phyloP scores from a whole-genome alignment of 257 asterid species.

The Mitragyna speciosa region DNA sequence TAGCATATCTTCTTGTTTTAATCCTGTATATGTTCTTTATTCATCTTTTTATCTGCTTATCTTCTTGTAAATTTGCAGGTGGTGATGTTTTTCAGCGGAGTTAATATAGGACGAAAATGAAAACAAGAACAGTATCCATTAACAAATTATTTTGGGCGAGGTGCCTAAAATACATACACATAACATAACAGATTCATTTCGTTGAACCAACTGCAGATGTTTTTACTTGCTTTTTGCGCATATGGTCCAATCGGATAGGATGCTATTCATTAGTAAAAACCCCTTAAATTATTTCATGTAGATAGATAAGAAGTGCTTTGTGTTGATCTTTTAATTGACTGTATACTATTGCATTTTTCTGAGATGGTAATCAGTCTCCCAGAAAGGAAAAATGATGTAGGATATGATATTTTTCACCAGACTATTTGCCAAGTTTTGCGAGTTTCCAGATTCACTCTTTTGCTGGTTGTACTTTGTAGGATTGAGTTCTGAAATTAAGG shows the following conservation, averaged over 20 bases:
- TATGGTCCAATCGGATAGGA: background rate
- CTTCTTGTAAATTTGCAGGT: slow-evolving; percentile 11
- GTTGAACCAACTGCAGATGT: background rate
- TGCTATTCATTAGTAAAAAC: slow-evolving; percentile 7
- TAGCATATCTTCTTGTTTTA: background rate
- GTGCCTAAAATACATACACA: background rate
- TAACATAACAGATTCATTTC: background rate
- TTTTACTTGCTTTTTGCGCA: background rate
- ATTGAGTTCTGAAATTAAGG: background rate
- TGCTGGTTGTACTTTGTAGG: background rate
- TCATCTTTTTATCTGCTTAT: background rate
- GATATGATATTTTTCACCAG: background rate
- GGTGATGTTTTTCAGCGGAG: background rate
- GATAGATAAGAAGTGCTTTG: background rate
- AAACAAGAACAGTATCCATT: background rate
- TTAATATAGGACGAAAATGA: background rate
- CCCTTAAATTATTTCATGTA: background rate
- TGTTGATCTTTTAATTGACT: background rate
- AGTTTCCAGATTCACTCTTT: background rate
- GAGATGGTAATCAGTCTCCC: background rate
- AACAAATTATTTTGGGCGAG: background rate
- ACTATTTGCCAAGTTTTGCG: background rate
- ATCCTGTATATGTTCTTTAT: background rate
- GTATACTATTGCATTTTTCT: background rate
- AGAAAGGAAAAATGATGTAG: background rate